phyloP scores from a whole-genome alignment of 2,329 filamentous ascomycete genomes.

The Passalora sequoiae region DNA sequence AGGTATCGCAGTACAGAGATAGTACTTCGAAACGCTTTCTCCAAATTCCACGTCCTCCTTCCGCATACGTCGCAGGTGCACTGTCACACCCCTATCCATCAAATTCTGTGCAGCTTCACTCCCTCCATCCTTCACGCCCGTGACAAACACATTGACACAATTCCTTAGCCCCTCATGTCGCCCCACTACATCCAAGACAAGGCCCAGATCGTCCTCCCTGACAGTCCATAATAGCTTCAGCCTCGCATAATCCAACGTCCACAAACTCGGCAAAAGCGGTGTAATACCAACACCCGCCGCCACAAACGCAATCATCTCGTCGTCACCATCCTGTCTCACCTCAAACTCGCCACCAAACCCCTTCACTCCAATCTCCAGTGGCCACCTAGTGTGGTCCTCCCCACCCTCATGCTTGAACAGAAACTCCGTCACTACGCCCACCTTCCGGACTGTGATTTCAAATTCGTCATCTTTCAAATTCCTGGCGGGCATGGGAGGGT shows the following conservation, averaged over 20 bases:
- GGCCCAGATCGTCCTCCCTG: conserved; percentile 53
- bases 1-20: conserved; percentile 52
- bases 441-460: conserved; percentile 65
- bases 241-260: conserved; percentile 31
- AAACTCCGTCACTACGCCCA: conserved; percentile 63
- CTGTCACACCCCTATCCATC: conserved; percentile 30
- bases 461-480: conserved; percentile 46
- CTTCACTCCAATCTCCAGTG: conserved; percentile 61
- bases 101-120: conserved; percentile 39
- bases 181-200: conserved; percentile 58
- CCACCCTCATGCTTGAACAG: conserved; percentile 47
- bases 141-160: conserved; percentile 60
- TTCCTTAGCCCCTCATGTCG: conserved; percentile 48
- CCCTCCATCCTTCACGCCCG: conserved; percentile 33
- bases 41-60: conserved; percentile 42
- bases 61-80: conserved; percentile 45
- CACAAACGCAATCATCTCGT: conserved; percentile 55
- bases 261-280: conserved; percentile 59
- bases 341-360: conserved; percentile 67
- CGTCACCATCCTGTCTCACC: conserved; percentile 27
- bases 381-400: conserved; percentile 21
- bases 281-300: conserved; percentile 81
- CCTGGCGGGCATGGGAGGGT: conserved; percentile 24
- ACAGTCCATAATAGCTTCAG: conserved; percentile 66
- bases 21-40: conserved; percentile 47